Percentiles rank a stretch among this genome's conserved stretches.
phyloP scores from a whole-genome alignment of 1,139 yeast genomes.

The Kluyveromyces sp. region DNA sequence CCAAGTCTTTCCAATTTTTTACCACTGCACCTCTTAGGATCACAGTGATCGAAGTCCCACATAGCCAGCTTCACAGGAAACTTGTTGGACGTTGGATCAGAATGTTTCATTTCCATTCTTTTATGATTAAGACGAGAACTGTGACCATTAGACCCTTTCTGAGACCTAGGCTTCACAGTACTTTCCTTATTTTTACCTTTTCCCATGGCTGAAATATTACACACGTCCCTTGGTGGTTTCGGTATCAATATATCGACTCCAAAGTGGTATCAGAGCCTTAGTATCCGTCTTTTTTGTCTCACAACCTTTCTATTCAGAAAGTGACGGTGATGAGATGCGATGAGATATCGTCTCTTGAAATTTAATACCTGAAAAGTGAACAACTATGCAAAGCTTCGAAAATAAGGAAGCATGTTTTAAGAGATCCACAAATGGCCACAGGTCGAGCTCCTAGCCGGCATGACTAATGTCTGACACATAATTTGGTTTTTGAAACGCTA shows the following conservation, averaged over 20 bases:
- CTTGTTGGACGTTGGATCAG: conserved; percentile 36
- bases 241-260: not conserved
- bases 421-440: too few relatives aligned
- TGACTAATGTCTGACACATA: too few relatives aligned
- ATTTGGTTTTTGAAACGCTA: too few relatives aligned
- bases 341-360: conserved; percentile 1
- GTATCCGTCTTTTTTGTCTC: too few relatives aligned
- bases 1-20: conserved; percentile 89
- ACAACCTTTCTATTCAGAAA: too few relatives aligned
- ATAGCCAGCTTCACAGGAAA: conserved; percentile 72
- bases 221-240: not conserved
- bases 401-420: too few relatives aligned
- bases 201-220: conserved; percentile 37
- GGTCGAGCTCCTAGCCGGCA: too few relatives aligned
- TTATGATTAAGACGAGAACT: conserved; percentile 48
- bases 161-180: conserved; percentile 35
- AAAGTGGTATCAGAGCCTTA: not conserved
- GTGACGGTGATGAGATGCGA: not conserved
- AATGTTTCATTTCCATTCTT: conserved; percentile 34
- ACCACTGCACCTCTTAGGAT: conserved; percentile 96
- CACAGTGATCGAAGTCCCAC: conserved; percentile 99
- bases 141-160: conserved; percentile 51
- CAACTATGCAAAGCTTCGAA: too few relatives aligned
- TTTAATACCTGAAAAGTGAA: not conserved
- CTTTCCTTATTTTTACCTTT: conserved; percentile 58